Evolutionary conservation across 345 rosid species (phyloP).

Genomic region (Adansonia digitata): DNA sequence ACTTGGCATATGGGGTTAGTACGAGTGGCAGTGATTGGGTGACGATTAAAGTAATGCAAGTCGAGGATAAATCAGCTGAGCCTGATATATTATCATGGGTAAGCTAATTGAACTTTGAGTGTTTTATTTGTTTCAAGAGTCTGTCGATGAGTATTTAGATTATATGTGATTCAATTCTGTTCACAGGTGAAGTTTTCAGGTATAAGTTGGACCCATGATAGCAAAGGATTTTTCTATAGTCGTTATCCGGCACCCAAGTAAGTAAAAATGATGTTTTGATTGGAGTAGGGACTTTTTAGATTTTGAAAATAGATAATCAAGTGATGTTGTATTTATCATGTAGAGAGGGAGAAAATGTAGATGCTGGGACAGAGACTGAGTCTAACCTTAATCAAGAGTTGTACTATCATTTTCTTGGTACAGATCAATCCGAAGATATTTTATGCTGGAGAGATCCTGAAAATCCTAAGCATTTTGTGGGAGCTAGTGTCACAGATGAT

Average conservation of each 20-base stretch:
- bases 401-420: constrained; percentile 77
- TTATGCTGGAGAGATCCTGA: constrained; percentile 86
- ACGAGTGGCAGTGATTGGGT: constrained; percentile 95
- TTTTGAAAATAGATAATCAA: neutral
- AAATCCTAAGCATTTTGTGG: constrained; percentile 62
- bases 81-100: constrained; percentile 82
- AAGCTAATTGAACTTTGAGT: constrained; percentile 14
- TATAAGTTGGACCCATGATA: constrained; percentile 84
- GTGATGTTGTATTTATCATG: constrained; percentile 14
- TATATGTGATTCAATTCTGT: neutral
- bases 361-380: constrained; percentile 93
- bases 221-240: constrained; percentile 83
- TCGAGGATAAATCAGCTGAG: constrained; percentile 61
- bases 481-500: constrained; percentile 64
- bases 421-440: constrained; percentile 75
- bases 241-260: constrained; percentile 90
- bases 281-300: neutral
- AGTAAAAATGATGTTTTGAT: constrained; percentile 21
- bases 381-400: constrained; percentile 74
- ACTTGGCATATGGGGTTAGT: constrained; percentile 75
- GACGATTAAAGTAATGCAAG: constrained; percentile 60
- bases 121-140: neutral
- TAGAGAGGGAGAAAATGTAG: constrained; percentile 72
- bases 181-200: constrained; percentile 71
- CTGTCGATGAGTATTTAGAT: neutral